Base-by-base conservation (phyloP, 2,329 filamentous ascomycete genomes). In the Aspergillus proliferans region DNA sequence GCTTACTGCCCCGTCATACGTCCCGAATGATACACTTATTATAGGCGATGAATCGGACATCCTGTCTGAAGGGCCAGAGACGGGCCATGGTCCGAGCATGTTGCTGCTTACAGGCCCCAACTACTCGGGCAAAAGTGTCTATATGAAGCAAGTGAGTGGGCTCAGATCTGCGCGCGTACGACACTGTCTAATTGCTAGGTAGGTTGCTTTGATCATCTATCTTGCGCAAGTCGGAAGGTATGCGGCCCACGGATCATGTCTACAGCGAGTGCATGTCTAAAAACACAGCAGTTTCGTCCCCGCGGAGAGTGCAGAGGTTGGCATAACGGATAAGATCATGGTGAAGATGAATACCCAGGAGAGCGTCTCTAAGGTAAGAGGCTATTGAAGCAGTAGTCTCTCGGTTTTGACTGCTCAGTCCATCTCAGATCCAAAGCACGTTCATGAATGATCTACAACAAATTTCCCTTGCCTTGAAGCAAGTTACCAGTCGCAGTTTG, bases 121-220 rank as follows among this genome's bases (percentile, higher is more conserved):
- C 59, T 94, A 93, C 65, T 97, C 93, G 0, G 93, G 93, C 0
- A 98, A 98, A 68, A 97, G 90, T 58, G 82, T 97, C 0, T 97
- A 95, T 67, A 78, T 97, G 63, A 98, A 95, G 67, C 92, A 98
- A 66, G 68, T 65, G 50, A 54, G 52, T n/a, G 14, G 8, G 4
- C 12, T 4, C 12, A 21, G 8, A 5, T 9, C 18, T 19, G 21
- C 8, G 14, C 8, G n/a, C 28, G n/a, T 22, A 22, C 7, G 42
- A 30, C 22, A 33, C 15, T 12, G 12, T 43, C 47, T 58, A 18
- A 60, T 18, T 3, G 10, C n/a, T n/a, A 9, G 21, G 14, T 21
- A 71, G 70, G 82, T 88, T 28, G 93, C 91, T 4, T 73, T 96
- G 45, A 93, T 95, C 50, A 84, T 95, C 12, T 96, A 93, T 63